Evolutionary conservation across 2,329 filamentous ascomycete species (phyloP).

Genomic region (Xylariales sp.): DNA sequence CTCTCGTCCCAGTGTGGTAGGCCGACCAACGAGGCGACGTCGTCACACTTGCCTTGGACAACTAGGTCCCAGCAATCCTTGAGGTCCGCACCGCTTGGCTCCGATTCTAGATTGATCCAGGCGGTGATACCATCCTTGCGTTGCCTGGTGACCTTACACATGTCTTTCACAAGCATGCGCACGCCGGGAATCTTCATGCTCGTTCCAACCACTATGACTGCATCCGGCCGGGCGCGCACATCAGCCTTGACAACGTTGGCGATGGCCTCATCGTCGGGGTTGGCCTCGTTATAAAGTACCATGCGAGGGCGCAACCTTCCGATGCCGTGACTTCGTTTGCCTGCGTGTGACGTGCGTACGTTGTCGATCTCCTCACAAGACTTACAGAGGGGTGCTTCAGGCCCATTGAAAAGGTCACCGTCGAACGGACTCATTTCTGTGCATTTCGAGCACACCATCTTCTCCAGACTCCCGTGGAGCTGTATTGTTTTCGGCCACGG

Average conservation of each 20-base stretch:
- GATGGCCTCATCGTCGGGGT: slow-evolving; percentile 94
- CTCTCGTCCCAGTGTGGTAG: slow-evolving; percentile 54
- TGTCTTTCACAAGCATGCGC: slow-evolving; percentile 79
- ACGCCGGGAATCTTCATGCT: slow-evolving; percentile 94
- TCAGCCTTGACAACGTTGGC: slow-evolving; percentile 85
- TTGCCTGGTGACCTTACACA: slow-evolving; percentile 81
- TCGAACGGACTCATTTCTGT: slow-evolving; percentile 72
- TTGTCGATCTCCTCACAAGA: slow-evolving; percentile 71
- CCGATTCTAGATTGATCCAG: slow-evolving; percentile 89
- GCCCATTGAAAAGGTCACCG: slow-evolving; percentile 74
- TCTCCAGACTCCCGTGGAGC: slow-evolving; percentile 85
- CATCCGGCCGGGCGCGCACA: slow-evolving; percentile 79
- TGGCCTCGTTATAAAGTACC: slow-evolving; percentile 95
- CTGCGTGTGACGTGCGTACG: slow-evolving; percentile 68
- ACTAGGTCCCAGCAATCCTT: slow-evolving; percentile 93
- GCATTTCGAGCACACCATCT: slow-evolving; percentile 97
- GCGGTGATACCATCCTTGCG: slow-evolving; percentile 80
- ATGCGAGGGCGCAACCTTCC: slow-evolving; percentile 86
- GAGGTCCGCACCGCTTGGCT: slow-evolving; percentile 77
- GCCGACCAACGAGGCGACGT: slow-evolving; percentile 70
- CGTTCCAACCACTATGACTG: slow-evolving; percentile 90
- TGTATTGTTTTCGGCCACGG: slow-evolving; percentile 94
- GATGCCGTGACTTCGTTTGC: slow-evolving; percentile 90
- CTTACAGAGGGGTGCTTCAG: slow-evolving; percentile 74
- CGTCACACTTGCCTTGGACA: slow-evolving; percentile 81